Base-by-base conservation (phyloP, 179 eudicot genomes). In the Silene noctiflora region DNA sequence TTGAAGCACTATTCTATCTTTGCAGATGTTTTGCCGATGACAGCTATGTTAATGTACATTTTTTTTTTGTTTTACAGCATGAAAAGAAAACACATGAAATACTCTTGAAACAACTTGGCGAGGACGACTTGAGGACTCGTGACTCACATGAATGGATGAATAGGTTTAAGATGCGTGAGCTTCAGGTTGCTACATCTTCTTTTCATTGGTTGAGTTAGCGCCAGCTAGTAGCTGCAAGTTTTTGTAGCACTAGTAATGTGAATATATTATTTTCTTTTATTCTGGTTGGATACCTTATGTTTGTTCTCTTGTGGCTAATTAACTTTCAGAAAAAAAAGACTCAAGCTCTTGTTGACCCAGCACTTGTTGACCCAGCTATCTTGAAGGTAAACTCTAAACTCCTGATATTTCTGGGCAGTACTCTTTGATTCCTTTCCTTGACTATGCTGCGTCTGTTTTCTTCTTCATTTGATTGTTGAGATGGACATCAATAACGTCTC, bases 71-170 rank as follows among this genome's bases (percentile, higher is more conserved):
- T 67, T 79, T 82, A 71, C 95, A 95, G 97, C 96, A 93, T 85
- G 97, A 95, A 71, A 95, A 91, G 85, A 95, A 86, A 82, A 91
- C 97, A 0, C 91, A 95, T 75, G 99, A 95, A 60, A 95, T 95
- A 83, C 96, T 94, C 75, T 89, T 91, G 59, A 95, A 91, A 83
- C 99, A 92, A 85, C 95, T 95, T 60, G 99, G 99, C 59, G 97
- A 92, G 81, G 96, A 92, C 53, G 99, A 95, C 79, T 86, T 97
- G 11, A 88, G 99, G 87, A 92, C 99, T 0, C 94, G 91, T 51
- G 99, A 95, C 78, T 93, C 99, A 39, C 87, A 89, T 77, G 91
- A 89, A 85, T 95, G 99, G 99, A 86, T 95, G 91, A 91, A 91
- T 63, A 91, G 92, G 12, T 95, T 95, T 78, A 92, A 93, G 86